Evolutionary conservation across 441 rosid species (phyloP).

Genomic region (Arabidopsis lyrata): DNA sequence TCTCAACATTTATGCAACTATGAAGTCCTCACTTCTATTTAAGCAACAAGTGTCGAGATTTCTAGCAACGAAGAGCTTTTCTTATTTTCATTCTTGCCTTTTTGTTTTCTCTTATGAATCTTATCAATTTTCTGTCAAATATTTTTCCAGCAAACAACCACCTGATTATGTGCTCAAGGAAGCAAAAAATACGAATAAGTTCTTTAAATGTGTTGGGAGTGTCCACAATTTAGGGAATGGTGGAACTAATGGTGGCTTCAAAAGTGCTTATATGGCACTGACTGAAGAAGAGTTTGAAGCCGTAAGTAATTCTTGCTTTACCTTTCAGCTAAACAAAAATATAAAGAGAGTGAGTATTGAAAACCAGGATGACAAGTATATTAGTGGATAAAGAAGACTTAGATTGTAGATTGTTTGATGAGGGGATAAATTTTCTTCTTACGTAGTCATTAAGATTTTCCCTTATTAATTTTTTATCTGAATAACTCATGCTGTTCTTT

Average conservation of each 20-base stretch:
- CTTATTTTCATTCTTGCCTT: background rate
- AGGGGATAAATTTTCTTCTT: conserved; percentile 2
- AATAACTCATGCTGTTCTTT: conserved; percentile 12
- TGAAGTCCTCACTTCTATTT: conserved; percentile 17
- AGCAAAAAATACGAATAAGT: conserved; percentile 88
- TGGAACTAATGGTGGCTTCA: conserved; percentile 63
- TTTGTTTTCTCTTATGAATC: conserved; percentile 7
- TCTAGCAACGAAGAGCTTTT: conserved; percentile 19
- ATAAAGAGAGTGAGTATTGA: conserved; percentile 16
- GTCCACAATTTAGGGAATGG: conserved; percentile 72
- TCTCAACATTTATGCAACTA: conserved; percentile 19
- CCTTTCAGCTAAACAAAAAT: conserved; percentile 18
- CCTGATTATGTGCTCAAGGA: conserved; percentile 96
- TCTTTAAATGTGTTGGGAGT: conserved; percentile 79
- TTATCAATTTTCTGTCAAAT: conserved; percentile 37
- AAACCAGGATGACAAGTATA: conserved; percentile 15
- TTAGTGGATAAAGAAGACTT: conserved; percentile 9
- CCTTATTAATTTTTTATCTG: conserved; percentile 6
- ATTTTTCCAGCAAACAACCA: conserved; percentile 83
- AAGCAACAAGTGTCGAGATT: conserved; percentile 5
- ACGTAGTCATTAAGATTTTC: conserved; percentile 29
- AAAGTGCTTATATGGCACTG: conserved; percentile 80
- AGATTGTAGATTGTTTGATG: conserved; percentile 5
- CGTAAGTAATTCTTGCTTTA: conserved; percentile 64
- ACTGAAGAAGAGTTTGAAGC: conserved; percentile 93